These are phyloP conservation scores for Microcos paniculata DNA, from an alignment of 345 rosid genomes.

Conservation along the genomic window DNA sequence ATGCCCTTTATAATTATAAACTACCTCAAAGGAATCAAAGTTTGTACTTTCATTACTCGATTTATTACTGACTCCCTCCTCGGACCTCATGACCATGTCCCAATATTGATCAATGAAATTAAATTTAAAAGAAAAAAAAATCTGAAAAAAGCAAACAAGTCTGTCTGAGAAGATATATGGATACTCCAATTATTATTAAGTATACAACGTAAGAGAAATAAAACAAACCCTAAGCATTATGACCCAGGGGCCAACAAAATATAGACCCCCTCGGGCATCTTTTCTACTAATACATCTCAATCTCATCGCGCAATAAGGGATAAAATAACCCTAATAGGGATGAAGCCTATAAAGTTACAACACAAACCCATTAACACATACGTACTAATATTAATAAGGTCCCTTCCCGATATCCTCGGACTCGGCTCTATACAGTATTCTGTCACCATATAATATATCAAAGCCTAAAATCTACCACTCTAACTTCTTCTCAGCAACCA, in stretches of 20 bases:
- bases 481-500: conserved; percentile 39
- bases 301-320: conserved; percentile 75
- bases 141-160: neutral
- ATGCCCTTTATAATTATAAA: too few species aligned
- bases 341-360: conserved; percentile 38
- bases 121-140: too few species aligned
- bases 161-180: too few species aligned
- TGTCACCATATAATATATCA: neutral
- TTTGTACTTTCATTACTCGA: too few species aligned
- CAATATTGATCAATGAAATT: too few species aligned
- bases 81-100: too few species aligned
- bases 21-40: too few species aligned
- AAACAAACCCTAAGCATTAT: conserved; percentile 18
- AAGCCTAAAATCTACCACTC: neutral
- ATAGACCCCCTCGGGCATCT: conserved; percentile 6
- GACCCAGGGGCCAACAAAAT: conserved; percentile 16
- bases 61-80: too few species aligned
- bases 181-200: neutral
- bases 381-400: neutral
- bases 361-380: neutral
- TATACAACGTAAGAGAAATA: neutral
- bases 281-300: conserved; percentile 31
- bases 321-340: conserved; percentile 61
- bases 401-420: neutral
- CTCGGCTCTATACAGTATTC: conserved; percentile 12